These are phyloP conservation scores for Boletus sensibilis DNA, from an alignment of 768 basidiomycete genomes.

Conservation along the genomic window DNA sequence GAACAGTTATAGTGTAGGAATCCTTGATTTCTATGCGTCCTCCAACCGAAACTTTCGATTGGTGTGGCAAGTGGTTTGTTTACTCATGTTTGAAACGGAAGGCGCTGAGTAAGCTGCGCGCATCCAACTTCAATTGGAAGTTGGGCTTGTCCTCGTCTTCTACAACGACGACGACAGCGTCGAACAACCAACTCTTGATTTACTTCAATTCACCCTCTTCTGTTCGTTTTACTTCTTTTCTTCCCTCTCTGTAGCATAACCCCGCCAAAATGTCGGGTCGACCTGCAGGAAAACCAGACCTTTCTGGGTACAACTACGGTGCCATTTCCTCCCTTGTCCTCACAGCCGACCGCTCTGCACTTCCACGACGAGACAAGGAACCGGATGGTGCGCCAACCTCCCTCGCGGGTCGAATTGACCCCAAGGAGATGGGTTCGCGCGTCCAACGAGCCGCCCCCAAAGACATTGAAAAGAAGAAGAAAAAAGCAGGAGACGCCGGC, in stretches of 20 bases:
- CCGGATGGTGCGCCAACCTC: constrained; percentile 96
- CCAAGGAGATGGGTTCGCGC: constrained; percentile 90
- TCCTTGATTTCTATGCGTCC: too few species aligned
- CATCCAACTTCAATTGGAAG: not conserved
- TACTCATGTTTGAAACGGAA: constrained; percentile 20
- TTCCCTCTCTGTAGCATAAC: constrained; percentile 5
- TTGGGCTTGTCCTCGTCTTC: not conserved
- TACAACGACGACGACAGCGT: constrained; percentile 14
- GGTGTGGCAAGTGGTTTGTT: constrained; percentile 6
- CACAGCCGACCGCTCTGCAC: constrained; percentile 80
- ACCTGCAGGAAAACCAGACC: constrained; percentile 62
- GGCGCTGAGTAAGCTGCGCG: constrained; percentile 14
- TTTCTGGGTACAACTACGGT: constrained; percentile 93
- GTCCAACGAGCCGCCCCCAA: constrained; percentile 80
- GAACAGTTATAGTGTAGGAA: too few species aligned
- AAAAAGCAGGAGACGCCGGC: constrained; percentile 59
- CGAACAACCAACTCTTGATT: not conserved
- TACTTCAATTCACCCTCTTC: not conserved
- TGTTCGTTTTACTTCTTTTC: not conserved
- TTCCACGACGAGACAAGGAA: constrained; percentile 89
- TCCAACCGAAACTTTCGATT: too few species aligned
- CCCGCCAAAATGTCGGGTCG: constrained; percentile 37
- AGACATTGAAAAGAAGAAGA: constrained; percentile 92
- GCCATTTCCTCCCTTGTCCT: constrained; percentile 93
- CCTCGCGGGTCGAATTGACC: constrained; percentile 86